Base-by-base conservation (phyloP, 331 rosid species). In the Malus hybrid region DNA sequence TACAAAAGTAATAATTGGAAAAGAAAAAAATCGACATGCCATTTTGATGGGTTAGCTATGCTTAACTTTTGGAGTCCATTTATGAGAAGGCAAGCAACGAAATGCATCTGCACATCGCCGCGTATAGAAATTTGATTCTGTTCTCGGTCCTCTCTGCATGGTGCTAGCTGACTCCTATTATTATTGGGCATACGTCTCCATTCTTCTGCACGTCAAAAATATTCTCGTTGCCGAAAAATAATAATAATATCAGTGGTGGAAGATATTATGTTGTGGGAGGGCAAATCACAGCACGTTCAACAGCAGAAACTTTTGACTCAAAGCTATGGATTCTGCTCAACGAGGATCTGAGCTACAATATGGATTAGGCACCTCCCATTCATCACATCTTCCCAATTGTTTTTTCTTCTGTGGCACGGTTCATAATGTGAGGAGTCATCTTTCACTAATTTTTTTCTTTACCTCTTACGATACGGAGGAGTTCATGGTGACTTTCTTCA, bases 31-130 rank as follows among this genome's bases (percentile, higher is more conserved):
- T 14, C 7, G 34, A 11, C 19, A 62, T 62, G 16, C 18, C 18
- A 13, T 27, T 4, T 62, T 28, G 33, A 12, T 62, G 22, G n/a
- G 10, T 9, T 42, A 10, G 46, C 46, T 42, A 42, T 9, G 46
- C 36, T 77, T 20, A 12, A 36, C 31, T 34, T 39, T 67, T 39
- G 32, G 42, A 50, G 36, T 24, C n/a, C 36, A 44, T 50, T 31
- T 48, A 62, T 36, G 15, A 33, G 32, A 6, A 42, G 11, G 44
- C 44, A 36, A 15, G 62, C 36, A 50, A 31, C n/a, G 60, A 61
- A 20, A 77, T 77, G 61, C 80, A 44, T 29, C 22, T 60, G 7
- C 80, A n/a, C 16, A 32, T 69, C 76, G 76, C 80, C 80, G 80
- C 80, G 36, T 69, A 61, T 7, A 22, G 31, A 4, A 62, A 15